Evolutionary conservation across 306 rosid genomes (phyloP), one percentile per base, ranked within the genome.

Genomic region (Adenanthera pavonina): DNA sequence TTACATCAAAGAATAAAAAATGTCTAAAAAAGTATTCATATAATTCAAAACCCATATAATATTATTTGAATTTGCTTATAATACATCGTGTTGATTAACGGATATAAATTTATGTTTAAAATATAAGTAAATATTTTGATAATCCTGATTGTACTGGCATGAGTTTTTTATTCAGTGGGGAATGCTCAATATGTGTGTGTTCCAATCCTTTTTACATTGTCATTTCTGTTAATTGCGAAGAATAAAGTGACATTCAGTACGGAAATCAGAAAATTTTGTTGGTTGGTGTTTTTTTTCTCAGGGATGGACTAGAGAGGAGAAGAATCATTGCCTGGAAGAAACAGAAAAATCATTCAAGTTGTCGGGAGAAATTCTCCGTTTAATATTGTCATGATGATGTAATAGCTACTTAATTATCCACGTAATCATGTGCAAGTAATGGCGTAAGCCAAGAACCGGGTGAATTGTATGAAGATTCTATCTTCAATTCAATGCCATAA

Each of bases 241-340:
- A 12, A 49, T 49, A 49, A 13, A 46, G 10, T 46, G 14, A 3
- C 51, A 8, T 46, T 46, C 51, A 46, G 10, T 12, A 8, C 13
- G 56, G 56, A 51, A 51, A 2, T 8, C 19, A 34, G 69, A 62
- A 40, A 62, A 60, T 5, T 43, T 25, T 36, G 71, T 38, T 70
- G 6, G 36, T 5, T 70, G 75, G 47, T 82, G 35, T 61, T 43
- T 46, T 49, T 78, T 49, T 17, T 68, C 16, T 19, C 51, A 96
- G 99, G 90, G 84, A 60, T 96, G 99, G 99, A 89, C 89, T 16
- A 89, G 98, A 72, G 99, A 91, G 87, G 99, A 96, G 87, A 96
- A 96, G 92, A 46, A 96, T 83, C 98, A 89, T 80, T 96, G 97
- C 80, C 78, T 96, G 83, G 99, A 93, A 86, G 99, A 96, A 89